Evolutionary conservation across 768 basidiomycete species (phyloP), one percentile per base, ranked within the genome.

Genomic region (Trametes villosa): DNA sequence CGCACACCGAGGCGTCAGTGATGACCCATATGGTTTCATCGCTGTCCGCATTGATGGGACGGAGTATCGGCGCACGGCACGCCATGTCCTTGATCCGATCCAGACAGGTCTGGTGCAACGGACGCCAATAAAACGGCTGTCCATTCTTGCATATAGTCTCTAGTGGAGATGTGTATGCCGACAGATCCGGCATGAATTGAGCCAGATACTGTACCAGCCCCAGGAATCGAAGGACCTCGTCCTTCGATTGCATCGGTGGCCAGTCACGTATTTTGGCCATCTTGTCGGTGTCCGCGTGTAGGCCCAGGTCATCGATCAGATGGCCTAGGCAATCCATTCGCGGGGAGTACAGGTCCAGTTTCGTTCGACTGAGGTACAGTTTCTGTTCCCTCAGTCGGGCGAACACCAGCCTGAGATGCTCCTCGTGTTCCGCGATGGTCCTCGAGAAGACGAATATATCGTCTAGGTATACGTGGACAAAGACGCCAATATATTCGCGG

Each of bases 131-230:
- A 26, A 73, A 79, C 15, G 59, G 59, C 17, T 55, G 63, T 0
- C 70, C 72, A 62, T 78, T 76, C 18, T 52, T 44, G 0, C 46
- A 52, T 53, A 78, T 75, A 0, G 58, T 52, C 8, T 71, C 53
- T 12, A 81, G 54, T 3, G 76, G 76, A 3, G 65, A 63, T 0
- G 72, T 75, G 38, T 70, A 78, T 2, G 68, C 53, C 0, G 75
- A 68, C 1, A 78, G 58, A 49, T 77, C 68, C 0, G 77, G 75
- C 52, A 80, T 65, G 59, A 76, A 77, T 8, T 71, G 70, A 3
- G 67, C 69, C 2, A 80, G 40, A 53, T 80, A 81, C 27, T 79
- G 68, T 0, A 79, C 71, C 0, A 80, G 67, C 18, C 79, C 78
- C 3, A 80, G 60, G 45, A 81, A 81, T 22, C 66, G 27, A 44